These are phyloP conservation scores for Coleophoma cylindrospora DNA, from an alignment of 2,329 filamentous ascomycete species.

Conservation along the genomic window DNA sequence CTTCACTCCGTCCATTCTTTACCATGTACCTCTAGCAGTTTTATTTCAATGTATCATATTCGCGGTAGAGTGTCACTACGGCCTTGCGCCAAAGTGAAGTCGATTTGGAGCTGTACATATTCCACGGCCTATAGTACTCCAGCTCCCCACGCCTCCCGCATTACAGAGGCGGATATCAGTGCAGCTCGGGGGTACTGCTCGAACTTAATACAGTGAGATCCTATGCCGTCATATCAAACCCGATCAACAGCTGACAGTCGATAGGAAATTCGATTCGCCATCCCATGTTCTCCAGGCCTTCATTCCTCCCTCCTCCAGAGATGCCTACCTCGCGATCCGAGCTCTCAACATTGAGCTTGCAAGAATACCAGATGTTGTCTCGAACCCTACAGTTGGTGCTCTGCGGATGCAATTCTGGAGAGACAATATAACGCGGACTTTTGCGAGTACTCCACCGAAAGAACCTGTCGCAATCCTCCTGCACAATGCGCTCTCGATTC, in stretches of 20 bases:
- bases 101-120: slow-evolving; percentile 17
- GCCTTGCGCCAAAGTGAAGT: slow-evolving; percentile 6
- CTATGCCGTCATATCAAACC: neutral
- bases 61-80: slow-evolving; percentile 17
- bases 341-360: slow-evolving; percentile 92
- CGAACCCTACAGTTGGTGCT: slow-evolving; percentile 77
- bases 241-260: slow-evolving; percentile 7
- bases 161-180: slow-evolving; percentile 26
- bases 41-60: slow-evolving; percentile 18
- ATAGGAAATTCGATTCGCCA: slow-evolving; percentile 81
- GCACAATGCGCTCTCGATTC: slow-evolving; percentile 62
- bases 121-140: slow-evolving; percentile 24
- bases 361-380: slow-evolving; percentile 83
- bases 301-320: slow-evolving; percentile 66
- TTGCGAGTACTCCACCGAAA: slow-evolving; percentile 74
- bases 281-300: slow-evolving; percentile 84
- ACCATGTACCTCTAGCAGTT: slow-evolving; percentile 3
- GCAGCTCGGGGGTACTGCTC: slow-evolving; percentile 28
- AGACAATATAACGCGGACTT: slow-evolving; percentile 73
- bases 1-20: no score
- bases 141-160: slow-evolving; percentile 22
- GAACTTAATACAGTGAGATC: slow-evolving; percentile 25
- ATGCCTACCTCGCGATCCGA: slow-evolving; percentile 85
- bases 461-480: slow-evolving; percentile 89
- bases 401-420: slow-evolving; percentile 96